A percentile compares a stretch with the other conserved stretches of the same genome.
Conservation (phyloP, 495 filamentous ascomycete species). For the Achaetomiella virescens region DNA sequence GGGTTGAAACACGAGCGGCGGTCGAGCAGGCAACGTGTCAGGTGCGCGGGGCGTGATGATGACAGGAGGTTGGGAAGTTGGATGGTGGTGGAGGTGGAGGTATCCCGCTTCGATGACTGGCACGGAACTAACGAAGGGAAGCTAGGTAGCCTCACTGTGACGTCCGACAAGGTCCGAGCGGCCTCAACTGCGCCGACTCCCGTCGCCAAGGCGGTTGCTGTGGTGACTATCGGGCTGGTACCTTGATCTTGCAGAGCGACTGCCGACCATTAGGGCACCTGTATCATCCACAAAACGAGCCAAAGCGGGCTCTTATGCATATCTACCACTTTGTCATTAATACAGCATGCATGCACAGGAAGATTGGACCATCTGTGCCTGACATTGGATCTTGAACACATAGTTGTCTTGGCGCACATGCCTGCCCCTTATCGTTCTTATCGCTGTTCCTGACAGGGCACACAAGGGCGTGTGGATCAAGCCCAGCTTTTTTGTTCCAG, state of each 20-base stretch:
- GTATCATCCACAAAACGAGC: no score
- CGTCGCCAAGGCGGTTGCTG: background rate
- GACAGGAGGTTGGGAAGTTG: background rate
- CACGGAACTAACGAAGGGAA: background rate
- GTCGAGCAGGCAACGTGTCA: background rate
- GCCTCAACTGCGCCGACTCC: background rate
- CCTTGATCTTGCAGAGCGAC: no score
- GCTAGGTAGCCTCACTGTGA: background rate
- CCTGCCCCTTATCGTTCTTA: no score
- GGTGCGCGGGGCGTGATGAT: background rate
- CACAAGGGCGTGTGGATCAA: background rate
- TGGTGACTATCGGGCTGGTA: no score
- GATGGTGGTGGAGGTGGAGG: background rate
- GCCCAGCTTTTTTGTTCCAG: no score
- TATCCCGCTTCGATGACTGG: background rate
- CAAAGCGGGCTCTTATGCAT: no score
- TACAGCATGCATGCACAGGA: no score
- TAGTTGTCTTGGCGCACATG: no score
- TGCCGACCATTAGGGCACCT: no score
- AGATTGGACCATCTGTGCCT: no score
- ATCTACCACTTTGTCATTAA: no score
- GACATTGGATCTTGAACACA: no score
- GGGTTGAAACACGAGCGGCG: background rate
- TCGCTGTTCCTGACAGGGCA: background rate
- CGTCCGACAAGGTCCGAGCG: background rate